Evolutionary conservation across 371 early-diverging fungal species (phyloP).

Genomic region (Mortierella sp.): DNA sequence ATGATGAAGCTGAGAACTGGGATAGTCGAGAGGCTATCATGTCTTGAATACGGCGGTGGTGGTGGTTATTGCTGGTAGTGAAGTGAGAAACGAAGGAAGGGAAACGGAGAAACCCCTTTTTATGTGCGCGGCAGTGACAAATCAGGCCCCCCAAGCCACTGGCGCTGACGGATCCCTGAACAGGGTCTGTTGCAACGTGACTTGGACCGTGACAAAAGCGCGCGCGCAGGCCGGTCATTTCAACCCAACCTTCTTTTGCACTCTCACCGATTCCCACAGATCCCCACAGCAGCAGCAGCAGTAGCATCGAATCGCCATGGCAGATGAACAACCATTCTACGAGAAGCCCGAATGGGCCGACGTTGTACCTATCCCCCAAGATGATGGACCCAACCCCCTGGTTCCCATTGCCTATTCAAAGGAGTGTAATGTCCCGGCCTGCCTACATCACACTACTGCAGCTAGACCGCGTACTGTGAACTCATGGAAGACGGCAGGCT

Average conservation of each 20-base stretch:
- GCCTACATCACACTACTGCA: no score
- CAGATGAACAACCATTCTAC: constrained; percentile 26
- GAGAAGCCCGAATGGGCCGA: constrained; percentile 75
- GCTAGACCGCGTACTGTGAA: no score
- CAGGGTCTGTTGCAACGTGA: no score
- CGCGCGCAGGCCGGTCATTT: no score
- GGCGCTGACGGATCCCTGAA: no score
- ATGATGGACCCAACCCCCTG: constrained; percentile 90
- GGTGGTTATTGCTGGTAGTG: neutral
- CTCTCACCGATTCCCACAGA: neutral
- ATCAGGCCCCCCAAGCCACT: no score
- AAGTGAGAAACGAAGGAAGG: no score
- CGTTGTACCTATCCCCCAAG: constrained; percentile 84
- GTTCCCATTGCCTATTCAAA: constrained; percentile 89
- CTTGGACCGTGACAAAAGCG: no score
- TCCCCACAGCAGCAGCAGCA: neutral
- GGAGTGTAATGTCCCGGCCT: constrained; percentile 88
- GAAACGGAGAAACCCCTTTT: no score
- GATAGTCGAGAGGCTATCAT: constrained; percentile 30
- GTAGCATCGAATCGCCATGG: neutral
- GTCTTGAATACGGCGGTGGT: neutral
- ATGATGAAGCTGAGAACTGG: constrained; percentile 8
- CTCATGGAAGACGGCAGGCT: no score
- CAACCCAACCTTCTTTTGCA: neutral
- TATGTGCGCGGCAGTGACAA: no score